Conservation (phyloP, 495 filamentous ascomycete species). For the Durotheca rogersii region DNA sequence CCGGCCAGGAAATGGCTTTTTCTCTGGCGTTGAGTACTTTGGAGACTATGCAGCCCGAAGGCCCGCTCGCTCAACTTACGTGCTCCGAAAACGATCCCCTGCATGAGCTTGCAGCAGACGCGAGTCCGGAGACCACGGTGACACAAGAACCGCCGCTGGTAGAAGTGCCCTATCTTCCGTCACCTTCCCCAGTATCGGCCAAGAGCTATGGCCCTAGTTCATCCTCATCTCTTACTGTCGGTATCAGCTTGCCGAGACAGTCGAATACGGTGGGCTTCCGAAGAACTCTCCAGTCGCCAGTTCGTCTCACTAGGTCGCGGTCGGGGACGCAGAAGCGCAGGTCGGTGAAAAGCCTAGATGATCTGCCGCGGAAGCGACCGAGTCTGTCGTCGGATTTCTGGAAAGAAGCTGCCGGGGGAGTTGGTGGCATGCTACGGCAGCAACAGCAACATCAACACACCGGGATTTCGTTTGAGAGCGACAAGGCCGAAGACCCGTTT, state of each 20-base stretch:
- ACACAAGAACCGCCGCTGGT: conserved; percentile 17
- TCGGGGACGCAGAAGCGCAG: conserved; percentile 50
- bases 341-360: conserved; percentile 33
- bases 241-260: conserved; percentile 42
- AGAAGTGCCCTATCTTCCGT: conserved; percentile 55
- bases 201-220: conserved; percentile 54
- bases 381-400: conserved; percentile 42
- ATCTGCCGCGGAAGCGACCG: conserved; percentile 39
- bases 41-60: conserved; percentile 72
- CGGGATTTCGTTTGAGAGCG: neutral
- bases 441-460: neutral
- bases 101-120: conserved; percentile 24
- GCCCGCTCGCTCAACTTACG: conserved; percentile 63
- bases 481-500: conserved; percentile 31
- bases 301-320: conserved; percentile 44
- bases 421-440: neutral
- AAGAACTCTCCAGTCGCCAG: conserved; percentile 47
- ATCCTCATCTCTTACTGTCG: conserved; percentile 43
- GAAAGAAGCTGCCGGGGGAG: conserved; percentile 23
- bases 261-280: conserved; percentile 47
- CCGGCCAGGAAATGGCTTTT: conserved; percentile 78
- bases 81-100: conserved; percentile 32
- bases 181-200: conserved; percentile 54
- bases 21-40: conserved; percentile 81
- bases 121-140: conserved; percentile 4